These are phyloP conservation scores for Neofusicoccum ribis DNA, from an alignment of 2,329 filamentous ascomycete genomes.

Conservation along the genomic window DNA sequence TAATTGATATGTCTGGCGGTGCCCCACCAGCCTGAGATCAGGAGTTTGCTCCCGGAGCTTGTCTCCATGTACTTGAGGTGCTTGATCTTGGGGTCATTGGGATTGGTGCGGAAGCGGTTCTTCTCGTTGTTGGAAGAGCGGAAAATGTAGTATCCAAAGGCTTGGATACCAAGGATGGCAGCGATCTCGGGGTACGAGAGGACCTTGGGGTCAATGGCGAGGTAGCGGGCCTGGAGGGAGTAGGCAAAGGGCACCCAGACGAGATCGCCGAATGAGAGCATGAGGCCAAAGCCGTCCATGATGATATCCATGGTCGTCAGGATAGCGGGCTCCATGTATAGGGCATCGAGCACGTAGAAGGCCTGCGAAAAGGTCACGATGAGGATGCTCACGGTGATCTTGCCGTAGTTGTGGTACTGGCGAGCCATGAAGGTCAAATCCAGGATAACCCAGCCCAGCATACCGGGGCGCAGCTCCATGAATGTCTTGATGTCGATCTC, in stretches of 20 bases:
- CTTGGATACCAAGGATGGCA: conserved; percentile 66
- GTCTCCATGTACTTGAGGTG: conserved; percentile 88
- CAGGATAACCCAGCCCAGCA: conserved; percentile 85
- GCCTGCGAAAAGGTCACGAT: conserved; percentile 76
- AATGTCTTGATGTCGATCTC: conserved; percentile 89
- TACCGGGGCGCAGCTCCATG: conserved; percentile 86
- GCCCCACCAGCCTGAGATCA: conserved; percentile 93
- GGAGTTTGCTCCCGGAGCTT: conserved; percentile 73
- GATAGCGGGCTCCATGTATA: conserved; percentile 85
- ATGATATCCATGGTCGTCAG: conserved; percentile 94
- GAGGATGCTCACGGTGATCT: conserved; percentile 81
- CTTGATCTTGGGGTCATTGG: conserved; percentile 72
- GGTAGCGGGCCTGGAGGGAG: conserved; percentile 79
- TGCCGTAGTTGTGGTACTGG: conserved; percentile 83
- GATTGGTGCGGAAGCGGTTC: conserved; percentile 88
- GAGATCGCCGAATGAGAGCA: conserved; percentile 90
- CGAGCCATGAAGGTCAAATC: conserved; percentile 82
- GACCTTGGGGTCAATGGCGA: conserved; percentile 77
- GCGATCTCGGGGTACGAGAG: conserved; percentile 69
- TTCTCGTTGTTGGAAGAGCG: conserved; percentile 92
- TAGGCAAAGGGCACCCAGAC: conserved; percentile 93
- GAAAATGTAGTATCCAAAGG: conserved; percentile 84
- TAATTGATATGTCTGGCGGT: conserved; percentile 93
- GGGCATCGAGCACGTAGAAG: conserved; percentile 80
- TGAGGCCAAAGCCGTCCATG: conserved; percentile 90